Base-by-base conservation (phyloP, 495 filamentous ascomycete species). In the Podospora comata region DNA sequence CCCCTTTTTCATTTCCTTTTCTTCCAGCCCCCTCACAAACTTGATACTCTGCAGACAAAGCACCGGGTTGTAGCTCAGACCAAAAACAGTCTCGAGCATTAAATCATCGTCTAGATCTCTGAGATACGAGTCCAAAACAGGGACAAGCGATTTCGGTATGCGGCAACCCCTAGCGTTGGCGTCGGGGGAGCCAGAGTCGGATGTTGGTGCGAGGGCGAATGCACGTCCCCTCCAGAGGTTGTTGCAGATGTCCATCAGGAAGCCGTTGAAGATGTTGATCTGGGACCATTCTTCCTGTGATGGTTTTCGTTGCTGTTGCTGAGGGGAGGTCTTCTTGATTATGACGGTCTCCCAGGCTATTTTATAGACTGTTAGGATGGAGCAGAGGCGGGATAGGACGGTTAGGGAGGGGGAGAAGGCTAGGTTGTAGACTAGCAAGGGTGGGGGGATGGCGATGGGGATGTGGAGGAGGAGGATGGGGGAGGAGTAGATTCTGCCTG, bases 181-280 rank as follows among this genome's bases (percentile, higher is more conserved):
- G 68, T 95, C 91, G 11, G 85, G 80, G 2, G 77, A 79, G 23
- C 23, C 23, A 23, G 23, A 2, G 23, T 23, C 23, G 23, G 30
- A 4, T 32, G 30, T 7, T 32, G 30, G 6, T 16, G 39, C 6
- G 6, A 48, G 13, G 39, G 39, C 39, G 39, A 97, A 88, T 0
- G 90, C 93, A 16, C 90, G 89, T 23, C 87, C 88, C 20, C 91
- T 86, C 92, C 93, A 96, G 16, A 96, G 71, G 59, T 91, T 85
- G 72, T 97, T 96, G 80, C 91, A 95, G 55, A 92, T 84, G 73
- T 97, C 93, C 90, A 95, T 95, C 34, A 96, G 84, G 72, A 90
- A 93, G 9, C 90, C 90, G 76, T 97, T 97, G 80, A 95, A 94
- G 23, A 85, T 81, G 56, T 86, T 84, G 64, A 93, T 86, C 71